A percentile compares a stretch with the other conserved stretches of the same genome.
These are phyloP conservation scores for Moniliophthora roreri DNA, from an alignment of 1,284 basidiomycete genomes.

Conservation along the genomic window DNA sequence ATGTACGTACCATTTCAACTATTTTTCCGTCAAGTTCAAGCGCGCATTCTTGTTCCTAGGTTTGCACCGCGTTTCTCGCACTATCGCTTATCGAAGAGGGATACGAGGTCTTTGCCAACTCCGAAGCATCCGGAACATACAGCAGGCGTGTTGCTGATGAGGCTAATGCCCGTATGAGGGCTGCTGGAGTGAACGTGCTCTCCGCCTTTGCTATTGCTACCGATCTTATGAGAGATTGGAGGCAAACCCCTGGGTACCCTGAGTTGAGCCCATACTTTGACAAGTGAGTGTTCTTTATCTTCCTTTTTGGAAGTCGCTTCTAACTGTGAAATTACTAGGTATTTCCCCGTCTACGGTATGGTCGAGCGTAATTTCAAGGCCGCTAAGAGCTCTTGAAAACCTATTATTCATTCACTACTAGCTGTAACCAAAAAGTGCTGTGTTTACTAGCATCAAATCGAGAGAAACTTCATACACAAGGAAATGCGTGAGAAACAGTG, in stretches of 20 bases:
- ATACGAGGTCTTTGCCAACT: slow-evolving; percentile 44
- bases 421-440: too few species aligned
- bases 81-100: slow-evolving; percentile 42
- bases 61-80: slow-evolving; percentile 45
- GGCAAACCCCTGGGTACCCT: slow-evolving; percentile 36
- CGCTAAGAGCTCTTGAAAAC: slow-evolving; percentile 23
- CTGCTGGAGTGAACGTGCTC: slow-evolving; percentile 40
- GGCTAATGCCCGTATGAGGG: slow-evolving; percentile 45
- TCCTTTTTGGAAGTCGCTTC: background rate
- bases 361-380: slow-evolving; percentile 38
- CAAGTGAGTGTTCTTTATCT: slow-evolving; percentile 29
- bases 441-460: too few species aligned
- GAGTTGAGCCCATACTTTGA: slow-evolving; percentile 43
- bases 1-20: slow-evolving; percentile 30
- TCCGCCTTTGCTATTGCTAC: slow-evolving; percentile 39
- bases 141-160: slow-evolving; percentile 36
- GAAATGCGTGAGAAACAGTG: too few species aligned
- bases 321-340: slow-evolving; percentile 24
- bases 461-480: too few species aligned
- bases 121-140: slow-evolving; percentile 42
- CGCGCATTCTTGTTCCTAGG: slow-evolving; percentile 18
- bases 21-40: background rate
- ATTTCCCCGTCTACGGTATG: slow-evolving; percentile 37
- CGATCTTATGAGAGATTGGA: slow-evolving; percentile 49
- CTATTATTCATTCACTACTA: too few species aligned